Evolutionary conservation across 768 basidiomycete species (phyloP).

Genomic region (Amylocystis lapponica): DNA sequence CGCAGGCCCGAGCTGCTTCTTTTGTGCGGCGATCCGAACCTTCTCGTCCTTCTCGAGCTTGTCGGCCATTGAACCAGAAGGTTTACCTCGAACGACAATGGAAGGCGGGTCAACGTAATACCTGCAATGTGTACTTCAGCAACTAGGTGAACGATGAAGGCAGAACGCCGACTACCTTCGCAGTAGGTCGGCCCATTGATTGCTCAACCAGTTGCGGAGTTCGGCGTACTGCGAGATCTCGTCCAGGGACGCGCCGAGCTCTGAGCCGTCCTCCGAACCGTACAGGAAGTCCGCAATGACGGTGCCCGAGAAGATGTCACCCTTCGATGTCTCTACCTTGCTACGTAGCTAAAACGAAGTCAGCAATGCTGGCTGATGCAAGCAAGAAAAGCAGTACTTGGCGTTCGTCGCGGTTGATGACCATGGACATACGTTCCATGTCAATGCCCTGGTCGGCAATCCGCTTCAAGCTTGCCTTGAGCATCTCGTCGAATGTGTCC

Average conservation of each 20-base stretch:
- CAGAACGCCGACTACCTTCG: conserved; percentile 48
- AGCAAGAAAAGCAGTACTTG: too few species aligned
- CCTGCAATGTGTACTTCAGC: conserved; percentile 33
- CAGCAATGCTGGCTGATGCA: conserved; percentile 4
- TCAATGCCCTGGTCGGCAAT: conserved; percentile 77
- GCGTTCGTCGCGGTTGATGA: conserved; percentile 83
- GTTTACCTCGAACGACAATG: conserved; percentile 79
- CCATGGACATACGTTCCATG: conserved; percentile 83
- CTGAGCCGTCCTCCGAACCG: conserved; percentile 75
- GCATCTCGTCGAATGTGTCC: conserved; percentile 59
- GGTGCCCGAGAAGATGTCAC: conserved; percentile 68
- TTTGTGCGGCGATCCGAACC: conserved; percentile 64
- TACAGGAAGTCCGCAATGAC: conserved; percentile 86
- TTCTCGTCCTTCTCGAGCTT: conserved; percentile 80
- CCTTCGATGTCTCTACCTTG: conserved; percentile 76
- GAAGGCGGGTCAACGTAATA: conserved; percentile 73
- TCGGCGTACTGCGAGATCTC: conserved; percentile 68
- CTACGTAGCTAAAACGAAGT: conserved; percentile 70
- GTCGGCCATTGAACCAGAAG: conserved; percentile 78
- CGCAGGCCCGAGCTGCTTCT: conserved; percentile 65
- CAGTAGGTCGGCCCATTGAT: conserved; percentile 75
- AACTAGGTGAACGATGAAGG: background rate
- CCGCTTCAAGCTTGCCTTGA: conserved; percentile 62
- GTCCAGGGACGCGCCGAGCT: conserved; percentile 66
- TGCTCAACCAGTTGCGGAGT: conserved; percentile 65